phyloP scores from a whole-genome alignment of 345 rosid species.

The Salix viminalis region DNA sequence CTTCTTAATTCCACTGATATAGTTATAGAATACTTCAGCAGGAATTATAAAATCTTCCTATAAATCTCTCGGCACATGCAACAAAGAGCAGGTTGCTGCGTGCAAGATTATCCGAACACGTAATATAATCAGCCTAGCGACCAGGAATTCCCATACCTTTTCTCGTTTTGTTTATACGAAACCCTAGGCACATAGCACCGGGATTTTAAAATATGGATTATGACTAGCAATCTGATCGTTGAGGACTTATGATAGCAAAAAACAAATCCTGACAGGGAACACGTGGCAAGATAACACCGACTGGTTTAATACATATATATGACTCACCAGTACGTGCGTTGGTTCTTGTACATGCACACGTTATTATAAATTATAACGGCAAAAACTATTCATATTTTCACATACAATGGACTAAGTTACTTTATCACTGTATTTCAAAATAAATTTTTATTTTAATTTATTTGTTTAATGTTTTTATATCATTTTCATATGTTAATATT shows the following conservation, averaged over 20 bases:
- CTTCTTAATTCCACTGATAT: background rate
- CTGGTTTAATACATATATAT: background rate
- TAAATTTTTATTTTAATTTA: no score
- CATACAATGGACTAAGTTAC: background rate
- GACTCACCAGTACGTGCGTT: slow-evolving; percentile 25
- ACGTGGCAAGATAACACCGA: slow-evolving; percentile 26
- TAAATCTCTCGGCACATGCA: background rate
- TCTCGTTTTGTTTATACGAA: background rate
- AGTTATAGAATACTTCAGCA: background rate
- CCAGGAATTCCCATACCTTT: background rate
- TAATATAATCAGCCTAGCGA: background rate
- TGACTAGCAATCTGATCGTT: background rate
- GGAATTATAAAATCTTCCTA: background rate
- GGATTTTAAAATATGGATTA: background rate
- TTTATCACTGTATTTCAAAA: no score
- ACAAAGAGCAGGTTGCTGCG: background rate
- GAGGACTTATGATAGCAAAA: background rate
- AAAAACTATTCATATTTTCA: no score
- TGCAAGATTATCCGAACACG: background rate
- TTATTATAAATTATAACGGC: no score
- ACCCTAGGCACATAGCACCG: background rate
- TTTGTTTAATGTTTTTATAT: no score
- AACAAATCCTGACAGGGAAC: background rate
- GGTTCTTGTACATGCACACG: background rate
- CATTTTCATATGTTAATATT: no score